A percentile compares a stretch with the other conserved stretches of the same genome.
phyloP scores from a whole-genome alignment of 352 stramenopile species.

The Blastocystis sp. region DNA sequence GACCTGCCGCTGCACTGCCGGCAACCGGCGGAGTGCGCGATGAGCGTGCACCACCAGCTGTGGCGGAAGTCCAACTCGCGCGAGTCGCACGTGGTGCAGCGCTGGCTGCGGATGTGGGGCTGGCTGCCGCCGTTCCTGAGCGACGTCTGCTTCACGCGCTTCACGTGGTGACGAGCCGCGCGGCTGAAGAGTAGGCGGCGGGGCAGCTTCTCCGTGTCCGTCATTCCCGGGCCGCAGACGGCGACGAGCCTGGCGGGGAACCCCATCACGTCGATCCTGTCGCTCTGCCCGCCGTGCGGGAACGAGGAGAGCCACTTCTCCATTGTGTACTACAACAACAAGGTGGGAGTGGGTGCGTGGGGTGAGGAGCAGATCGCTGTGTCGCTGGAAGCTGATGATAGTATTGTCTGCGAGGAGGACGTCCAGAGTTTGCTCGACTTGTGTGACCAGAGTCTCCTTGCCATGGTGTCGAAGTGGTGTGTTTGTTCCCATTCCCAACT shows the following conservation, averaged over 20 bases:
- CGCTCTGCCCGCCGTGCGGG: background rate
- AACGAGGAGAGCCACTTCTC: constrained; percentile 59
- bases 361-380: constrained; percentile 1
- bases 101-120: constrained; percentile 42
- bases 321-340: constrained; percentile 57
- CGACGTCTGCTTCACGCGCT: constrained; percentile 28
- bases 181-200: constrained; percentile 12
- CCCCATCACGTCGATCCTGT: constrained; percentile 51
- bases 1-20: background rate
- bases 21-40: constrained; percentile 22
- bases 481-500: background rate
- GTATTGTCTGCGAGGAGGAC: constrained; percentile 1
- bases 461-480: background rate
- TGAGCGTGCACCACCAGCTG: constrained; percentile 53
- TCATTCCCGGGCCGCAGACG: constrained; percentile 35
- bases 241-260: constrained; percentile 1
- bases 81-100: constrained; percentile 22
- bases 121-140: constrained; percentile 37
- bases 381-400: constrained; percentile 20
- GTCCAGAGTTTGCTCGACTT: constrained; percentile 7
- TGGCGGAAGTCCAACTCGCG: constrained; percentile 31
- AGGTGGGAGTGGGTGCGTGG: background rate
- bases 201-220: constrained; percentile 44
- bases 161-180: background rate
- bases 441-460: constrained; percentile 31